Conservation (phyloP, 345 rosid genomes). For the Melaleuca quinquenervia region DNA sequence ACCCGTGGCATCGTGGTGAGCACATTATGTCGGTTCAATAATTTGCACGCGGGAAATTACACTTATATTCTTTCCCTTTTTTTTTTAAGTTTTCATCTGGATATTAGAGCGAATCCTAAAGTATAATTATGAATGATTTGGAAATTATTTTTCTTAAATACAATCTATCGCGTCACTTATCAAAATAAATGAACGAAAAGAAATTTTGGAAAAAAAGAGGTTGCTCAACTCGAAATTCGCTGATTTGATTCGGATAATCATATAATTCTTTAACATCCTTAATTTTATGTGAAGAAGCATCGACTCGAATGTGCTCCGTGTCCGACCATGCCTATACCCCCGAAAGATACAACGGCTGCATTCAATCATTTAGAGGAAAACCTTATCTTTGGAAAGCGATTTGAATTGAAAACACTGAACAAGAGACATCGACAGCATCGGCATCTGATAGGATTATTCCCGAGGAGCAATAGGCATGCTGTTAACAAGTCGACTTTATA, state of each 20-base stretch:
- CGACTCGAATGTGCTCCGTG: neutral
- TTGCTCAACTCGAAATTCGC: no score
- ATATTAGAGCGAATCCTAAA: neutral
- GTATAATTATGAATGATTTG: no score
- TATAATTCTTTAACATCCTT: neutral
- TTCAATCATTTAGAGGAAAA: neutral
- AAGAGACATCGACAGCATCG: neutral
- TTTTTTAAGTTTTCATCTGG: rapidly evolving
- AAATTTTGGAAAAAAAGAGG: no score
- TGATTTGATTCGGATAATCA: neutral
- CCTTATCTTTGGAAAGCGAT: neutral
- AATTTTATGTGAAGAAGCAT: neutral
- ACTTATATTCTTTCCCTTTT: neutral
- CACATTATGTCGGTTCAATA: neutral
- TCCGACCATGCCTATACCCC: neutral
- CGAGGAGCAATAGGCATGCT: neutral
- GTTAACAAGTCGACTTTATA: neutral
- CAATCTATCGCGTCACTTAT: no score
- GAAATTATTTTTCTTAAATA: no score
- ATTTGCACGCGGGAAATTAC: neutral
- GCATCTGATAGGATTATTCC: neutral
- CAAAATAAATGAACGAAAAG: no score
- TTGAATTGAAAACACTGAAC: neutral
- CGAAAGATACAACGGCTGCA: neutral
- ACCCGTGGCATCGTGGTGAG: neutral